phyloP scores from a whole-genome alignment of 139 green algal genomes.

The Nannochloris sp. region DNA sequence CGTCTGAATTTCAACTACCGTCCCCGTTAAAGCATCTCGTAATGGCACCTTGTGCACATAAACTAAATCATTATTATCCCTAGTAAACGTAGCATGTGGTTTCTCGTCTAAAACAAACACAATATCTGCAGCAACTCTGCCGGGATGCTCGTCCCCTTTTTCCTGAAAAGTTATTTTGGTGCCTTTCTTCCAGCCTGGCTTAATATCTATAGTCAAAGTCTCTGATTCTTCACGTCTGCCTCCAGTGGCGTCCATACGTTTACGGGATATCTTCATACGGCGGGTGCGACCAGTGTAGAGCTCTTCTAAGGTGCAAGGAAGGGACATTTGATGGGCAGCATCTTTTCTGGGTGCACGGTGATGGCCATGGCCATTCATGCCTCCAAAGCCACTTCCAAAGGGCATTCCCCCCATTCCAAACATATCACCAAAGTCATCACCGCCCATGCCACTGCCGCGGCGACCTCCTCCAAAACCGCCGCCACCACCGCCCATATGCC shows the following conservation, averaged over 20 bases:
- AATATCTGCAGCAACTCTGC: constrained; percentile 72
- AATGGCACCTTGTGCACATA: constrained; percentile 39
- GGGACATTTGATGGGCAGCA: constrained; percentile 40
- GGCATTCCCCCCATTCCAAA: constrained; percentile 2
- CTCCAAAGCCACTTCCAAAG: constrained; percentile 37
- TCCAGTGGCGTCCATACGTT: constrained; percentile 16
- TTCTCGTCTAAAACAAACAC: constrained; percentile 90
- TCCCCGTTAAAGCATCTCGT: constrained; percentile 45
- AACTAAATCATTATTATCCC: constrained; percentile 83
- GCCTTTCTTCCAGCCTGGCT: constrained; percentile 92
- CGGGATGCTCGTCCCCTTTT: constrained; percentile 79
- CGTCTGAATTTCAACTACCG: constrained; percentile 19
- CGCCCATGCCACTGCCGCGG: constrained; percentile 8
- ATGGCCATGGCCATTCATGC: constrained; percentile 14
- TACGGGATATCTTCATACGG: constrained; percentile 41
- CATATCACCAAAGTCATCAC: background rate
- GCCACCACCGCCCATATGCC: constrained; percentile 23
- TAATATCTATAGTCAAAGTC: constrained; percentile 81
- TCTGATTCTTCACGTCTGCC: constrained; percentile 46
- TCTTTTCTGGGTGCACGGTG: constrained; percentile 40
- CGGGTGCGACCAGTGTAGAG: constrained; percentile 66
- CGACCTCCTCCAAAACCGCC: constrained; percentile 7
- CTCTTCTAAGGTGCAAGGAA: constrained; percentile 70
- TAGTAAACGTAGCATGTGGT: constrained; percentile 69
- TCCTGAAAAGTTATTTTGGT: constrained; percentile 90